phyloP scores from a whole-genome alignment of 106 monocot genomes.

The Apostasia ramifera region DNA sequence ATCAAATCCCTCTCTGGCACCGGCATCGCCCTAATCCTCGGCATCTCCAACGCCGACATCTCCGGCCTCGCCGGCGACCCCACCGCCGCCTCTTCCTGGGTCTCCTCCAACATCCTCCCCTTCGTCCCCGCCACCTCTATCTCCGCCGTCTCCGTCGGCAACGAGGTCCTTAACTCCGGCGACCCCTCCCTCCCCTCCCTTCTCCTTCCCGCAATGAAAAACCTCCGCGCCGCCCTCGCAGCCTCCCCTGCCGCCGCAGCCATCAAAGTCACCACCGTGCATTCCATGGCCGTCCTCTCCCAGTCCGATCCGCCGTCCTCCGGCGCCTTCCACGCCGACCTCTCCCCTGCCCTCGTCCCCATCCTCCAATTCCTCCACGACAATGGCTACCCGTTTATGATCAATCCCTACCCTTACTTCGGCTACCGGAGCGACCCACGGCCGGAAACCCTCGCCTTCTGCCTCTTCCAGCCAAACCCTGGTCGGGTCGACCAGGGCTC shows the following conservation, averaged over 20 bases:
- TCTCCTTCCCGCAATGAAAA: slow-evolving; percentile 68
- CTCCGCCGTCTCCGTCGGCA: slow-evolving; percentile 62
- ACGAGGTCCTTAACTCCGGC: slow-evolving; percentile 57
- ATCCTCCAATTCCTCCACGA: slow-evolving; percentile 46
- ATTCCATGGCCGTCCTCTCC: slow-evolving; percentile 60
- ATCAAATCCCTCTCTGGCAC: slow-evolving; percentile 47
- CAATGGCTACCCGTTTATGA: slow-evolving; percentile 58
- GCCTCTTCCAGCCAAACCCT: slow-evolving; percentile 71
- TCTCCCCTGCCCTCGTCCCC: slow-evolving; percentile 22
- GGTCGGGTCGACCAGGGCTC: slow-evolving; percentile 50
- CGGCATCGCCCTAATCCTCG: slow-evolving; percentile 47
- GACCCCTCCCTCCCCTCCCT: slow-evolving; percentile 29
- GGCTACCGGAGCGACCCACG: slow-evolving; percentile 59
- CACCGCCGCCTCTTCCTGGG: slow-evolving; percentile 36
- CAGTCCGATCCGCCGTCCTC: slow-evolving; percentile 68
- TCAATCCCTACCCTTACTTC: slow-evolving; percentile 74
- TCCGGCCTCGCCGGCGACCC: slow-evolving; percentile 42
- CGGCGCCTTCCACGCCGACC: slow-evolving; percentile 43
- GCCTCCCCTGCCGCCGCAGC: slow-evolving; percentile 8
- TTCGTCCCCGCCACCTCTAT: slow-evolving; percentile 32
- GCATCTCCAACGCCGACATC: slow-evolving; percentile 55
- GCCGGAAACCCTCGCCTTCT: slow-evolving; percentile 78
- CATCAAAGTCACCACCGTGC: slow-evolving; percentile 63
- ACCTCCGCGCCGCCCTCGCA: slow-evolving; percentile 45
- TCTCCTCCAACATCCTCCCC: slow-evolving; percentile 43